Conservation (phyloP, 2,329 filamentous ascomycete species). For the Ilyonectria sp. region DNA sequence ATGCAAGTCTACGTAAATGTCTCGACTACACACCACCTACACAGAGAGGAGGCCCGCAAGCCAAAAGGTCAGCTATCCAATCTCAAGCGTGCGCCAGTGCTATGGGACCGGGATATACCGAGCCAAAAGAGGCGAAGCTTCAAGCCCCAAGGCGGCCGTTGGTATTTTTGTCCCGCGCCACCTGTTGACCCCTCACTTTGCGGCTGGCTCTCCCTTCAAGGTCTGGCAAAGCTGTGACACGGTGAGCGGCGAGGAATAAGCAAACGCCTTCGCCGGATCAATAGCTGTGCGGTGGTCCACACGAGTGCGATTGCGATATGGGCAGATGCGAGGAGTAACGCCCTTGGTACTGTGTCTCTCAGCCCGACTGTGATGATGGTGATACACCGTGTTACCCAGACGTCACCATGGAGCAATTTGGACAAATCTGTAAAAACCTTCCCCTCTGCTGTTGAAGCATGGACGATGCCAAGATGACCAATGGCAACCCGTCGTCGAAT, state of each 20-base stretch:
- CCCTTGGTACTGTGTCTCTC: neutral
- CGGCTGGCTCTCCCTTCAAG: neutral
- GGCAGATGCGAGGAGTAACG: neutral
- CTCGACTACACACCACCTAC: slow-evolving; percentile 4
- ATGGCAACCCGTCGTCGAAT: neutral
- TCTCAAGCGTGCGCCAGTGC: neutral
- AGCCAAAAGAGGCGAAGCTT: neutral
- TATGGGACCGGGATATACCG: neutral
- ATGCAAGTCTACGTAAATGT: slow-evolving; percentile 15
- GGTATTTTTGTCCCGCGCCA: neutral
- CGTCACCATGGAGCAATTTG: neutral
- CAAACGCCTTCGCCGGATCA: neutral
- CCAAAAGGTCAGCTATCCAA: neutral
- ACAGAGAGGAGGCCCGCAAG: neutral
- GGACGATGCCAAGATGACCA: neutral
- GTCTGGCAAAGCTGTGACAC: neutral
- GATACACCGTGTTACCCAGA: neutral
- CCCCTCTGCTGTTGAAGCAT: neutral
- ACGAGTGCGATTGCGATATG: neutral
- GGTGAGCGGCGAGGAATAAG: neutral
- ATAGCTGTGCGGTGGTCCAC: neutral
- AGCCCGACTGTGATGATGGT: neutral
- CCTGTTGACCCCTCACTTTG: neutral
- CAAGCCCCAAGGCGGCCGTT: neutral
- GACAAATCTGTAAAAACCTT: neutral